Conservation (phyloP, 2,329 filamentous ascomycete species). For the Cylindrodendrum hubeiense region DNA sequence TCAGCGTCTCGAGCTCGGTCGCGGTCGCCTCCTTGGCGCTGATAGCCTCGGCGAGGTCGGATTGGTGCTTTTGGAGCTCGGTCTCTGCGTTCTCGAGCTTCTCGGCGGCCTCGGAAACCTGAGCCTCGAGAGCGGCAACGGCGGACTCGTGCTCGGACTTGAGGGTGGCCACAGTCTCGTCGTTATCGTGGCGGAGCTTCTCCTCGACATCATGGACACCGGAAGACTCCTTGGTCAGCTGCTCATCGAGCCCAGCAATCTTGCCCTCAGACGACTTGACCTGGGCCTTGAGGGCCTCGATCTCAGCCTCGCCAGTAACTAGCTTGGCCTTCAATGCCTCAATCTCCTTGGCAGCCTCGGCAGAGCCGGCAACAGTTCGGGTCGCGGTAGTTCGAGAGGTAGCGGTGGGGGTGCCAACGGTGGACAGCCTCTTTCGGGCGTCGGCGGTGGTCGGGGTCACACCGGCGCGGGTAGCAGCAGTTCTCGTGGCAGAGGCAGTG, state of each 20-base stretch:
- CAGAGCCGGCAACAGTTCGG: conserved; percentile 57
- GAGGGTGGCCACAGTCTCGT: conserved; percentile 58
- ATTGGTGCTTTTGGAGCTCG: conserved; percentile 63
- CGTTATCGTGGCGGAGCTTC: conserved; percentile 56
- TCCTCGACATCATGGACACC: conserved; percentile 54
- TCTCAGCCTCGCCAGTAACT: conserved; percentile 67
- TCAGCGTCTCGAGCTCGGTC: conserved; percentile 61
- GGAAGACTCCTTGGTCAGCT: conserved; percentile 58
- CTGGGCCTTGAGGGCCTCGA: conserved; percentile 68
- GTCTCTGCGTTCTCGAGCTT: conserved; percentile 65
- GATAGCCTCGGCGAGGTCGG: conserved; percentile 61
- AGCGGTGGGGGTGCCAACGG: conserved; percentile 55
- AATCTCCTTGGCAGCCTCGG: conserved; percentile 64
- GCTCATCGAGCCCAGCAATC: conserved; percentile 65
- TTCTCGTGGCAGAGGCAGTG: conserved; percentile 49
- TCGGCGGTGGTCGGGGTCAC: conserved; percentile 57
- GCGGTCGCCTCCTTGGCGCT: conserved; percentile 63
- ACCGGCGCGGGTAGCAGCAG: conserved; percentile 53
- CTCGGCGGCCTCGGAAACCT: conserved; percentile 62
- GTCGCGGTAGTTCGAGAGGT: conserved; percentile 51
- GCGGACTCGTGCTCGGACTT: conserved; percentile 64
- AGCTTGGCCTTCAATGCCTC: conserved; percentile 73
- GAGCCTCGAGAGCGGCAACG: conserved; percentile 59
- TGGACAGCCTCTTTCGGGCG: conserved; percentile 70
- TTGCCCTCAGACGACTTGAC: conserved; percentile 68